phyloP scores from a whole-genome alignment of 1,139 yeast species.

The Taphrina deformans region DNA sequence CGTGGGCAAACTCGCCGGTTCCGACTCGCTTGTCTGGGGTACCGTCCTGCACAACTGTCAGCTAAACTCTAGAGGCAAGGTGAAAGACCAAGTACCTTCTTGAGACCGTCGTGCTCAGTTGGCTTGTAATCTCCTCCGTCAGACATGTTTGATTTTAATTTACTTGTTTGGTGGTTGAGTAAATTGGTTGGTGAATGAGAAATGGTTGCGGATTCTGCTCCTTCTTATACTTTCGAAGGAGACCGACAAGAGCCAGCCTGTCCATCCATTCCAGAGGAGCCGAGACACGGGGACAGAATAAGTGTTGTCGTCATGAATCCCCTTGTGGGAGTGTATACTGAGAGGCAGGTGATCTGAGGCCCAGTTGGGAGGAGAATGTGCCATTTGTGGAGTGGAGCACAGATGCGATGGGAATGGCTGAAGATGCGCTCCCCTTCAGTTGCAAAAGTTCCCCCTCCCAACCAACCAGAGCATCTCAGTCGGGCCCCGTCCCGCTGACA shows the following conservation, averaged over 20 bases:
- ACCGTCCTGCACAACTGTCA: slow-evolving; percentile 18
- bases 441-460: too few relatives aligned
- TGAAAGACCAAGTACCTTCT: neutral
- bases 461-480: too few relatives aligned
- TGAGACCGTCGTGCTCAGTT: slow-evolving; percentile 32
- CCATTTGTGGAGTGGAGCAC: neutral
- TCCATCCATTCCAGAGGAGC: neutral
- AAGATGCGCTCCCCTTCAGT: neutral
- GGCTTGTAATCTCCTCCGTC: slow-evolving; percentile 34
- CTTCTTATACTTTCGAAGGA: slow-evolving; percentile 1
- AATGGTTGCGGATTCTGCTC: neutral
- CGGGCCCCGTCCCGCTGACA: slow-evolving; percentile 8
- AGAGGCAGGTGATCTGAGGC: neutral
- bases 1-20: slow-evolving; percentile 33
- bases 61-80: too few relatives aligned
- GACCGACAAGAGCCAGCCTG: neutral
- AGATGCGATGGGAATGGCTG: neutral
- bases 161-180: neutral
- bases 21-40: slow-evolving; percentile 34
- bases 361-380: neutral
- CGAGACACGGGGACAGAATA: neutral
- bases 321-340: neutral
- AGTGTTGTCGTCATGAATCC: slow-evolving; percentile 3
- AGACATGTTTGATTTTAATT: slow-evolving; percentile 26
- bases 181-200: neutral